Evolutionary conservation across 2,329 filamentous ascomycete genomes (phyloP).

Genomic region (Phaeosphaeriaceae sp.): DNA sequence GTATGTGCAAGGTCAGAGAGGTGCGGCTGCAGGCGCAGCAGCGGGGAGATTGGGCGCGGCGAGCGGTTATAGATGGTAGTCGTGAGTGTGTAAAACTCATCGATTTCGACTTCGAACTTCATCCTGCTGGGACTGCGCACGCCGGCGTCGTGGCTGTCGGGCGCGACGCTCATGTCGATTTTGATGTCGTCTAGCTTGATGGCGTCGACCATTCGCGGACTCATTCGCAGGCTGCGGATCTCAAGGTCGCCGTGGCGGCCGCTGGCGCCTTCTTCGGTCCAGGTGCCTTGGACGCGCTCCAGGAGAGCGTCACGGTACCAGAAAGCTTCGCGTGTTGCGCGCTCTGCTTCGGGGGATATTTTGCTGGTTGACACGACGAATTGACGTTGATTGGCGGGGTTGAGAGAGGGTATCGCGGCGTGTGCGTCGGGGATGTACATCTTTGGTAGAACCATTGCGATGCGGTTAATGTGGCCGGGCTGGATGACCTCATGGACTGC

Average conservation of each 20-base stretch:
- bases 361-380: slow-evolving; percentile 87
- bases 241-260: slow-evolving; percentile 73
- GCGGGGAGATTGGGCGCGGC: slow-evolving; percentile 68
- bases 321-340: slow-evolving; percentile 80
- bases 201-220: slow-evolving; percentile 80
- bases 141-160: slow-evolving; percentile 15
- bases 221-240: slow-evolving; percentile 76
- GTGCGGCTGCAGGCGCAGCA: slow-evolving; percentile 78
- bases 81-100: slow-evolving; percentile 72
- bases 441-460: slow-evolving; percentile 77
- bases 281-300: slow-evolving; percentile 72
- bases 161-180: slow-evolving; percentile 61
- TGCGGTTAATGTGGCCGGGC: slow-evolving; percentile 70
- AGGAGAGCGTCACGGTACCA: slow-evolving; percentile 89
- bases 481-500: slow-evolving; percentile 57
- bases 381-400: slow-evolving; percentile 83
- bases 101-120: slow-evolving; percentile 58
- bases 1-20: slow-evolving; percentile 75
- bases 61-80: slow-evolving; percentile 80
- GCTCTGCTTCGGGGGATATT: slow-evolving; percentile 79
- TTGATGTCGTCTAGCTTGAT: slow-evolving; percentile 78
- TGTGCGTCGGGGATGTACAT: slow-evolving; percentile 80
- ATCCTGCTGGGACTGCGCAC: background rate
- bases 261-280: slow-evolving; percentile 64
- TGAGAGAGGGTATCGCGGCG: slow-evolving; percentile 78